Percentiles rank a stretch among this genome's conserved stretches.
These are phyloP conservation scores for Hypomyces perniciosus DNA, from an alignment of 2,329 filamentous ascomycete species.

Conservation along the genomic window DNA sequence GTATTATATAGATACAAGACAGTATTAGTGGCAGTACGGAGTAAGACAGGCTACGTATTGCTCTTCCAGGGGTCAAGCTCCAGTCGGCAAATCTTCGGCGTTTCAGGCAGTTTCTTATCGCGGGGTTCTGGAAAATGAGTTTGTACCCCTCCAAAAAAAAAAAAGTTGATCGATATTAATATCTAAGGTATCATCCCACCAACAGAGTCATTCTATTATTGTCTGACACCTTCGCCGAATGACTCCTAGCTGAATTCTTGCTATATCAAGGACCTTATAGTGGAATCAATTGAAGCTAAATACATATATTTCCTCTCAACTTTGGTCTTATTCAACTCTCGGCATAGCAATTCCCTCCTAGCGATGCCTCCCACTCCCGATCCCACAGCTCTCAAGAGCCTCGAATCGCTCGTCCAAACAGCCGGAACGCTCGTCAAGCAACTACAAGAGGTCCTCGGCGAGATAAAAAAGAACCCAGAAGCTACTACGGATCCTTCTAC, in stretches of 20 bases:
- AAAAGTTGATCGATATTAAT: background rate
- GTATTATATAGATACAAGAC: too few species aligned
- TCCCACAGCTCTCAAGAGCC: constrained; percentile 28
- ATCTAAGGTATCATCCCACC: background rate
- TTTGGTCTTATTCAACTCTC: background rate
- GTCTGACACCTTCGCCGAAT: too few species aligned
- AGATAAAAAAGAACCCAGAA: constrained; percentile 29
- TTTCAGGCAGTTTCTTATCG: background rate
- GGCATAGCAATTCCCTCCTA: background rate
- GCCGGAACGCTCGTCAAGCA: constrained; percentile 35
- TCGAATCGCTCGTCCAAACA: constrained; percentile 34
- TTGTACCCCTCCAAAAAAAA: constrained; percentile 12
- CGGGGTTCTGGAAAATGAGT: constrained; percentile 9
- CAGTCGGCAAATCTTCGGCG: constrained; percentile 10
- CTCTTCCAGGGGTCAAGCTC: background rate
- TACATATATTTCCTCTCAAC: background rate
- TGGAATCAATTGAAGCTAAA: background rate
- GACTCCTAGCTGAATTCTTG: too few species aligned
- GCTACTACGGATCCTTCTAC: constrained; percentile 8
- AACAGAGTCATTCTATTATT: background rate
- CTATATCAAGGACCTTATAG: too few species aligned
- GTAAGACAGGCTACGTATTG: constrained; percentile 5
- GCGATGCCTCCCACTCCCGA: constrained; percentile 21
- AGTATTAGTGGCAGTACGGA: background rate
- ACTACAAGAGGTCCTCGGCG: constrained; percentile 37